These are phyloP conservation scores for Pseudovirgaria hyperparasitica DNA, from an alignment of 2,329 filamentous ascomycete genomes.

Conservation along the genomic window DNA sequence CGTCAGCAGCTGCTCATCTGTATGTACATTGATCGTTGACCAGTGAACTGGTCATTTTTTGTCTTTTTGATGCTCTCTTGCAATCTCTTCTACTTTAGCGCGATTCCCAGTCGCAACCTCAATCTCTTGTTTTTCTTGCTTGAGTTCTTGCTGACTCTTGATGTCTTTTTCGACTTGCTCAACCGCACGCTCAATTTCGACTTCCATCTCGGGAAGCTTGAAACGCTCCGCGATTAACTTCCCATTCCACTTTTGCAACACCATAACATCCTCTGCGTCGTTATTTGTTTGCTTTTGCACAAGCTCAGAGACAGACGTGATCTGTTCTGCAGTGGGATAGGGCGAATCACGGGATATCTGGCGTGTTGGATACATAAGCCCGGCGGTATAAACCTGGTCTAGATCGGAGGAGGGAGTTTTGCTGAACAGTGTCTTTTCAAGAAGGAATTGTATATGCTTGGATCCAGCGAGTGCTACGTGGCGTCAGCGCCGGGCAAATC, in stretches of 20 bases:
- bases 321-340: constrained; percentile 23
- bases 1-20: no score
- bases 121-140: constrained; percentile 23
- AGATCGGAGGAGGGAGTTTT: constrained; percentile 54
- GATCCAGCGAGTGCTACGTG: constrained; percentile 61
- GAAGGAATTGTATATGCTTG: constrained; percentile 69
- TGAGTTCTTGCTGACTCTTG: constrained; percentile 23
- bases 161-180: constrained; percentile 36
- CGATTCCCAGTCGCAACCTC: constrained; percentile 17
- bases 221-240: constrained; percentile 38
- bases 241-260: constrained; percentile 37
- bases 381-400: constrained; percentile 58
- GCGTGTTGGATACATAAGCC: constrained; percentile 31
- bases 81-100: constrained; percentile 3
- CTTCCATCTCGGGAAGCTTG: constrained; percentile 36
- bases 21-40: no score
- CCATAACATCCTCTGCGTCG: constrained; percentile 33
- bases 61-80: no score
- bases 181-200: constrained; percentile 41
- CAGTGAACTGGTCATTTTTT: no score
- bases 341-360: constrained; percentile 25
- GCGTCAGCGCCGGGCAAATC: background rate
- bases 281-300: constrained; percentile 27
- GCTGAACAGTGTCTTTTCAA: constrained; percentile 57
- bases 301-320: constrained; percentile 22